Evolutionary conservation across 257 asterid genomes (phyloP), one percentile per base, ranked within the genome.

Genomic region (Petunia axillaris): DNA sequence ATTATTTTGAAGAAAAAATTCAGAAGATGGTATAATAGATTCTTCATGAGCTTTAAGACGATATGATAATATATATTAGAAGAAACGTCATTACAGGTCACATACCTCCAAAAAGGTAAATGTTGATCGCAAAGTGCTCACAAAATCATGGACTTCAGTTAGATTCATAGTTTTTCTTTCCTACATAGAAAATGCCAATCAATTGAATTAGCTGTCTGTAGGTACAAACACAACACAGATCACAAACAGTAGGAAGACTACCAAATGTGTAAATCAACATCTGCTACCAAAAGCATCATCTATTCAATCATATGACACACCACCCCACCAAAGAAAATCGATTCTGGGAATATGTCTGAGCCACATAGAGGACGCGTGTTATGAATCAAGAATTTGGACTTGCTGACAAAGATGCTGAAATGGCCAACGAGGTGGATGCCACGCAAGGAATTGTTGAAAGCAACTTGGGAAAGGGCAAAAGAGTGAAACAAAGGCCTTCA

Each of bases 41-140:
- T 37, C 0, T 36, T 48, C 77, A 25, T 71, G 44, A 71, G 44
- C 35, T 71, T 48, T 71, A 81, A 50, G 83, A 11, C 62, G 4
- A 10, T 73, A 35, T 70, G 73, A 80, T 64, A 52, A 75, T 46
- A 15, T 64, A 36, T 14, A 48, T 40, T 6, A 80, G 2, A 68
- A 8, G 36, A 60, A 64, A 25, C 6, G 46, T 25, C 53, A 38
- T 37, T 36, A 48, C 46, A 75, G 44, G 85, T 55, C 77, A 82
- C 79, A 66, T 37, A 95, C 99, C 99, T 93, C 98, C 89, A 95
- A 84, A 88, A 76, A 83, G 40, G 93, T 85, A 89, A 95, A 92
- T 2, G 93, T 87, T 44, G 96, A 88, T 78, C 97, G 94, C 62
- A 95, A 91, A 58, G 97, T 81, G 78, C 82, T 84, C 70, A 93